Evolutionary conservation across 148 eudicot genomes (phyloP), one percentile per base, ranked within the genome.

Genomic region (Cornus kousa): DNA sequence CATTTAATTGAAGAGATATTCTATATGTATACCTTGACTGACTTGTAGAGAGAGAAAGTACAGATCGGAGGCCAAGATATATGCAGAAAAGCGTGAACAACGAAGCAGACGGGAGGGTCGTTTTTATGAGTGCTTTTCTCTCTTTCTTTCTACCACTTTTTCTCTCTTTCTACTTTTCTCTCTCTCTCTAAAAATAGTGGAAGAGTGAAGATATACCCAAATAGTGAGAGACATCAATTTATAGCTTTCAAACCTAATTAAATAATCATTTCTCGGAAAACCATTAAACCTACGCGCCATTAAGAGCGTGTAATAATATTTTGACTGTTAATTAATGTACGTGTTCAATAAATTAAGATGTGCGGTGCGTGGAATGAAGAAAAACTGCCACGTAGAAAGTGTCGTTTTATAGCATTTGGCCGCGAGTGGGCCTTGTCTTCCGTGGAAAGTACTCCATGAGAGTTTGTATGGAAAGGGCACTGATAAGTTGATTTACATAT

Each of bases 21-120:
- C n/a, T 39, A 2, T 60, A 12, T 35, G 11, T 57, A 33, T 62
- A 78, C 81, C 70, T 72, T 64, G 48, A 31, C 28, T 62, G 71
- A 72, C 43, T 62, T 3, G n/a, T 13, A 69, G 66, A 59, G 75
- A 81, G 75, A 70, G 17, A 33, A 8, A n/a, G 23, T 11, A 70
- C 2, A 73, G 75, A 72, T 46, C 59, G 57, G 20, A 43, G 62
- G 65, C 7, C 68, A 39, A 70, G 24, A 28, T 77, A 39, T 68
- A 23, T 50, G 11, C 64, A 43, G 48, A 43, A 53, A 55, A 20
- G 37, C 16, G 53, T 50, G 80, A 77, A 77, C 62, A 67, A 67
- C 50, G 66, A 68, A 11, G 48, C 55, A 67, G 57, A 9, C 31
- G 70, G 71, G 9, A 24, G 64, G 65, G 64, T 28, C 64, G 70